A percentile compares a stretch with the other conserved stretches of the same genome.
phyloP scores from a whole-genome alignment of 2,329 filamentous ascomycete species.

The Cytospora piceicola region DNA sequence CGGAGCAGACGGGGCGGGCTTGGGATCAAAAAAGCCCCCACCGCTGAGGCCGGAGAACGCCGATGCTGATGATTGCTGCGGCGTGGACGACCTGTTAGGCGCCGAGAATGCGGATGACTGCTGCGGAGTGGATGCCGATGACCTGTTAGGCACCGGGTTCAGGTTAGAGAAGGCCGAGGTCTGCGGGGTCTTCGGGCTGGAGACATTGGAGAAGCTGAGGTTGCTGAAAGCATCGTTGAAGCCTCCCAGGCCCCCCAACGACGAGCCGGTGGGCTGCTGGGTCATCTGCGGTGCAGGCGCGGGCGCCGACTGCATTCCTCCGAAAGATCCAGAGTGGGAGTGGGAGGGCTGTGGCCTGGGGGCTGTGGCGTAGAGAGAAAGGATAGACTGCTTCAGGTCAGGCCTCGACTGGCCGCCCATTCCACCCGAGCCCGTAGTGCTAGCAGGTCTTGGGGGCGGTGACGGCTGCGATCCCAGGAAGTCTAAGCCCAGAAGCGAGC shows the following conservation, averaged over 20 bases:
- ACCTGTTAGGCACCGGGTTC: conserved; percentile 37
- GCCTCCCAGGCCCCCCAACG: conserved; percentile 63
- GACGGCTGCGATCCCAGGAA: conserved; percentile 78
- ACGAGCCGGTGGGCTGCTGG: conserved; percentile 51
- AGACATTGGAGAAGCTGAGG: conserved; percentile 49
- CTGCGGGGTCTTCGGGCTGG: conserved; percentile 48
- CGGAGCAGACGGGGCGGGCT: conserved; percentile 57
- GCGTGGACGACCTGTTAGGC: conserved; percentile 39
- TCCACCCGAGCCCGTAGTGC: conserved; percentile 69
- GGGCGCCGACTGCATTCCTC: conserved; percentile 68
- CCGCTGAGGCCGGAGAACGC: conserved; percentile 64
- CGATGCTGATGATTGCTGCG: conserved; percentile 38
- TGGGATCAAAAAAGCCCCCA: conserved; percentile 81
- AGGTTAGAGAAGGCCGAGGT: conserved; percentile 33
- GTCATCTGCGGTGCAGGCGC: conserved; percentile 40
- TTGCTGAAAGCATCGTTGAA: conserved; percentile 78
- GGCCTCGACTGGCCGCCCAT: conserved; percentile 73
- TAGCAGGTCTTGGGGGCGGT: conserved; percentile 79
- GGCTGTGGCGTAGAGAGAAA: conserved; percentile 88
- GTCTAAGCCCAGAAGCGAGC: conserved; percentile 89
- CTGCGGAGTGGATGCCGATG: conserved; percentile 38
- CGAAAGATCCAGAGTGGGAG: conserved; percentile 67
- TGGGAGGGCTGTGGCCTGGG: conserved; percentile 73
- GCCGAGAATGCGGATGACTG: conserved; percentile 52
- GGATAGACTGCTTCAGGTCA: conserved; percentile 94